Evolutionary conservation across 2,329 filamentous ascomycete genomes (phyloP), one percentile per base, ranked within the genome.

Genomic region (Colletotrichum tropicicola): DNA sequence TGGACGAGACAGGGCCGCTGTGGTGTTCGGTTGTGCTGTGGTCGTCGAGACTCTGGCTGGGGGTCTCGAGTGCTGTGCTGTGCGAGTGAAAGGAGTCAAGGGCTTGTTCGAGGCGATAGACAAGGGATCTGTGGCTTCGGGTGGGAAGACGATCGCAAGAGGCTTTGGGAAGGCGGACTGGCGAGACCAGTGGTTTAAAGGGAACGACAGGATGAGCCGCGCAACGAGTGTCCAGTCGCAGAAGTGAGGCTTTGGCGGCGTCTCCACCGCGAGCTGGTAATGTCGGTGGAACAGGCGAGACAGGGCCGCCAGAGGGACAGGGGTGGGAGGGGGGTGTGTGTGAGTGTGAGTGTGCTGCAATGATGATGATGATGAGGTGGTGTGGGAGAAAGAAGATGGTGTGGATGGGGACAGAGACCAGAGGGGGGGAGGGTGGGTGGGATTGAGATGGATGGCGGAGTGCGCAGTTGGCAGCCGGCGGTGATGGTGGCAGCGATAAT

Each of bases 171-270:
- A 59, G 59, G 59, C 39, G 63, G 23, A 63, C 52, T 53, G 64
- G 64, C 41, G 59, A 63, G 47, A 47, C 57, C 48, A 54, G 59
- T 67, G 53, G 64, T 61, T 68, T 68, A 68, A 69, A 66, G 53
- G 58, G 47, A 45, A 60, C 45, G 56, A 68, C 51, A 48, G 67
- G 65, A 66, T 59, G 54, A 62, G 67, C 67, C 56, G 58, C 59
- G 58, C 66, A 58, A 63, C 21, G 41, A 64, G 41, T 43, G 55
- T 53, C 67, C 67, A 69, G 65, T 69, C 61, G 59, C 32, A 55
- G 65, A 67, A 66, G 61, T 68, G 67, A 69, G 67, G 67, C 67
- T 69, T 66, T 69, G 67, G 37, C 63, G 53, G 43, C 44, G 56
- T 65, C 61, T 53, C 65, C 65, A 67, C 65, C 32, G 41, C 47